Base-by-base conservation (phyloP, 305 asterid species). In the Solanum hybrid region DNA sequence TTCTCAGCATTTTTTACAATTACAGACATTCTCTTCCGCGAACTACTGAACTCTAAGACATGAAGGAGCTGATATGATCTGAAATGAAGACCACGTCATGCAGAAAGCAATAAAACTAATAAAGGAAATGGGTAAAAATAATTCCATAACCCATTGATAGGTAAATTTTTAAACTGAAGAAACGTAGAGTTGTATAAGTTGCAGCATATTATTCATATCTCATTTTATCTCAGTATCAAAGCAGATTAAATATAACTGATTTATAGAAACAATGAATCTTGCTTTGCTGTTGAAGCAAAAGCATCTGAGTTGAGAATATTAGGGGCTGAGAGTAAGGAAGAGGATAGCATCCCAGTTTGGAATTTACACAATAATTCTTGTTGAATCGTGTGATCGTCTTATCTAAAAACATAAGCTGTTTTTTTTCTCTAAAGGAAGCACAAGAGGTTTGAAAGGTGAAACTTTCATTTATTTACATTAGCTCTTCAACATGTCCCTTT, bases 21-120 rank as follows among this genome's bases (percentile, higher is more conserved):
- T 77, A 96, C 99, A 0, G 99, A 97, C 99, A 97, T 97, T 93
- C 98, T 96, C 94, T 93, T 96, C 89, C 99, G 95, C 90, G 97
- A 95, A 92, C 98, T 94, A 88, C 98, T 97, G 93, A 97, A 97
- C 98, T 97, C 99, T 92, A 97, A 90, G 90, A 96, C 93, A 86
- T 95, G 97, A 91, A 96, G 98, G 89, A 97, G 98, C 89, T 92
- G 90, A 91, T 96, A 97, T 80, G 95, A 92, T 91, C 99, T 97
- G 96, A 79, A 95, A 91, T 51, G 79, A 88, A 38, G 87, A 79
- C 61, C 39, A 24, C 36, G 20, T 87, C 75, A 90, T 12, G 89
- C 26, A 37, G 34, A 65, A 90, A n/a, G 22, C 34, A 36, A 31
- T 65, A 26, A 36, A 90, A 78, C 15, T 90, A 39, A 20, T 38